Percentiles rank a stretch among this genome's conserved stretches.
Conservation (phyloP, 176 grass and related monocot species). For the Oryza coarctata region DNA sequence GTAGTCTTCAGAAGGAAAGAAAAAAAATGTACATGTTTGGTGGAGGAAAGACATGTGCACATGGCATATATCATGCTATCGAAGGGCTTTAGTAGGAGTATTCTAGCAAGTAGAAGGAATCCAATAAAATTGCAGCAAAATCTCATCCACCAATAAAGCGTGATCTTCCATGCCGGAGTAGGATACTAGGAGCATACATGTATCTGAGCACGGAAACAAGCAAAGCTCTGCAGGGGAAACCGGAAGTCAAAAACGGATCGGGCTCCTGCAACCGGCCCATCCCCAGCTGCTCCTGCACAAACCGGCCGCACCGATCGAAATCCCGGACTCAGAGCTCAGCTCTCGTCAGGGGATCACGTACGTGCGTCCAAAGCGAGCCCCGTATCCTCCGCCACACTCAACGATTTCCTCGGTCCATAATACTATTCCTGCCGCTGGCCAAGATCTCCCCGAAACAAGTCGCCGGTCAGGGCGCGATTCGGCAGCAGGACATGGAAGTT, state of each 20-base stretch:
- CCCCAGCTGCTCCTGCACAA: constrained; percentile 10
- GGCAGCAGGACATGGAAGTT: constrained; percentile 43
- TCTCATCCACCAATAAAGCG: neutral
- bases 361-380: neutral
- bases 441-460: constrained; percentile 16
- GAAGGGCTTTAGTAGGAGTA: too few relatives aligned
- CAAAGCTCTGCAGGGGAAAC: constrained; percentile 6
- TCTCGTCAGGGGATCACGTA: neutral
- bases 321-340: neutral
- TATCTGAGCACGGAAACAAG: neutral
- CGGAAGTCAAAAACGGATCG: constrained; percentile 31
- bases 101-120: neutral
- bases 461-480: neutral
- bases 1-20: too few relatives aligned
- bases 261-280: constrained; percentile 5
- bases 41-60: too few relatives aligned
- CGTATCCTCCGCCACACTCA: neutral
- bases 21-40: too few relatives aligned
- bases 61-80: too few relatives aligned
- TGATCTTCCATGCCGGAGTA: neutral
- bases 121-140: neutral
- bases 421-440: neutral
- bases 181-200: neutral
- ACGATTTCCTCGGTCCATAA: constrained; percentile 30
- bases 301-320: neutral